Evolutionary conservation across 768 basidiomycete species (phyloP), one percentile per base, ranked within the genome.

Genomic region (Dentipellis sp.): DNA sequence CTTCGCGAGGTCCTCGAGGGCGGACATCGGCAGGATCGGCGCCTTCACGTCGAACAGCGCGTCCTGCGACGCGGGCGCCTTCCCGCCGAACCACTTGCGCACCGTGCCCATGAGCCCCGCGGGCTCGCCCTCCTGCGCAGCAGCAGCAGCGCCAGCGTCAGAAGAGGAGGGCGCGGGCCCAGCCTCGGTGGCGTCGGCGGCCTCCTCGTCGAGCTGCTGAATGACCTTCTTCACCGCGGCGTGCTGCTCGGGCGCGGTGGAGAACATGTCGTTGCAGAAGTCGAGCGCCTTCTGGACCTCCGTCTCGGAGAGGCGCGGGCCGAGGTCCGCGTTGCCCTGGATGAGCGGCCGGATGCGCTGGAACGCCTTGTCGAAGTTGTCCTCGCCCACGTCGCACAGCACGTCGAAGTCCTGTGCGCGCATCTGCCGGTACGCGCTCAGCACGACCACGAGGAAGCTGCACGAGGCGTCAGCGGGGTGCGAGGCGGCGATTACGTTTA

Each of bases 281-380:
- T 89, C 84, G 22, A 91, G 74, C n/a, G 88, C 85, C 56, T 76
- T 81, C 60, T 88, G 84, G 0, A 91, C 75, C 67, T 91, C 88
- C 50, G 72, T 74, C 67, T 87, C 88, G 2, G 85, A 87, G 39
- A 89, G 75, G 16, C 76, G 79, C 23, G 73, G 71, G n/a, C 88
- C 88, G 78, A 89, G 81, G 57, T 91, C 88, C 0, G 82, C 83
- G 45, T 83, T 84, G 9, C 88, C 88, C 68, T 90, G 88, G 35
- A 90, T 88, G 34, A 91, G 88, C 88, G 77, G 76, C 36, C 77
- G 68, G 42, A 78, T 61, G 55, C 66, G 61, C 21, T 63, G 49
- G 59, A 77, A 78, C 1, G 75, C 75, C 10, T 69, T 68, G 53
- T 78, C 75, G 53, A 75, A 76, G 46, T 74, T 71, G 50, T 74